Evolutionary conservation across 2,329 filamentous ascomycete species (phyloP).

Genomic region (Lasiodiplodia theobromae): DNA sequence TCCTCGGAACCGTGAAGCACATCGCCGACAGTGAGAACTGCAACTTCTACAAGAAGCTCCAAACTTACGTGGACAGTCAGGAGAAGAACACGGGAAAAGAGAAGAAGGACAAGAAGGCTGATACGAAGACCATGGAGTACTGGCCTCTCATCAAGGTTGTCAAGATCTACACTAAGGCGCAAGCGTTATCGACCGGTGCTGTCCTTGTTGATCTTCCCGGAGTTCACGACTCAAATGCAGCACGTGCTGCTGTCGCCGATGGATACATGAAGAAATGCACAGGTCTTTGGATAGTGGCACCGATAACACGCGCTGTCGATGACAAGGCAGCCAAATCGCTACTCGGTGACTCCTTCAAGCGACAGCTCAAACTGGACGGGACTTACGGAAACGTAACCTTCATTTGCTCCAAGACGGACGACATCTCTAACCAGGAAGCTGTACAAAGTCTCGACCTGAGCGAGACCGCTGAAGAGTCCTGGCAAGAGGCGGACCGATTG

Average conservation of each 20-base stretch:
- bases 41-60: slow-evolving; percentile 56
- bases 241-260: slow-evolving; percentile 64
- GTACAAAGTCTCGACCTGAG: slow-evolving; percentile 48
- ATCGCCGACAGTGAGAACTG: slow-evolving; percentile 49
- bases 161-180: slow-evolving; percentile 59
- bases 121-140: slow-evolving; percentile 43
- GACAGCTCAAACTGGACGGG: slow-evolving; percentile 67
- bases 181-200: slow-evolving; percentile 60
- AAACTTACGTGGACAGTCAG: slow-evolving; percentile 63
- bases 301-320: slow-evolving; percentile 66
- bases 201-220: slow-evolving; percentile 67
- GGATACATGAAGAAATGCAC: slow-evolving; percentile 68
- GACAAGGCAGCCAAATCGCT: slow-evolving; percentile 65
- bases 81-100: slow-evolving; percentile 51
- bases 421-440: slow-evolving; percentile 60
- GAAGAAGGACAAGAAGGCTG: slow-evolving; percentile 42
- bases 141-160: slow-evolving; percentile 65
- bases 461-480: slow-evolving; percentile 38
- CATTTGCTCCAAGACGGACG: slow-evolving; percentile 69
- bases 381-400: slow-evolving; percentile 63
- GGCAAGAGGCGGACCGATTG: slow-evolving; percentile 40
- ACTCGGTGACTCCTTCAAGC: slow-evolving; percentile 63
- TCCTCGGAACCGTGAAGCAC: slow-evolving; percentile 57
- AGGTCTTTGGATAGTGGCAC: slow-evolving; percentile 68
- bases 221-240: slow-evolving; percentile 66